Base-by-base conservation (phyloP, 768 basidiomycete genomes). In the Panaeolus papilionaceus region DNA sequence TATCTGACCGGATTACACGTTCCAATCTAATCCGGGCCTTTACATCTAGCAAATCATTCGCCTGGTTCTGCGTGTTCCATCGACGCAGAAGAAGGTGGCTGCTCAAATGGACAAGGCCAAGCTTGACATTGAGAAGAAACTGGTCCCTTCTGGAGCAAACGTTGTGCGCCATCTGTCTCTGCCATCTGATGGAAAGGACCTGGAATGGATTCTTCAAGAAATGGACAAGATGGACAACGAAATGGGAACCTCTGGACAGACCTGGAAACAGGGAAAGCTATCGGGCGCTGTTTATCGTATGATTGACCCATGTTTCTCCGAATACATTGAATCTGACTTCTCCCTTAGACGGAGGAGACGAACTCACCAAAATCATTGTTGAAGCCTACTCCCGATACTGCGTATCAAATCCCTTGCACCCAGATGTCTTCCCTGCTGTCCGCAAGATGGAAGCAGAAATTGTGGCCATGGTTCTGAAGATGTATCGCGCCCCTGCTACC, bases 391-490 rank as follows among this genome's bases (percentile, higher is more conserved):
- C 89, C 68, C 88, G 88, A 63, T 98, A 96, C 71, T 88, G 90
- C 58, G 88, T 95, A 63, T 92, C 93, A 33, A 96, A 97, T 74
- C 95, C 96, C 2, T 83, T 98, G 10, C 96, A 98, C 73, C 95
- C 97, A 0, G 94, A 96, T 66, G 89, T 96, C 51, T 98, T 98
- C 79, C 96, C 96, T 0, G 91, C 93, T 0, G 80, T 98, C 11
- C 86, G 97, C 61, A 96, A 97, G 81, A 99, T 99, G 97, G 97
- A 99, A 74, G 93, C 95, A 16, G 96, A 98, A 74, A 87, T 96
- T 33, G 94, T 96, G 51, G 83, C 92, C 10, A 95, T 95, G 92
- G 92, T 90, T 68, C 82, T 97, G 61, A 85, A 86, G 66, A 83
- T 96, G 84, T 98, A 92, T 81, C 90, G 94, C 74, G 90, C 91